Evolutionary conservation across 225 moss, liverwort and hornwort species (phyloP), one percentile per base, ranked within the genome.

Genomic region (Physcomitrium patens): DNA sequence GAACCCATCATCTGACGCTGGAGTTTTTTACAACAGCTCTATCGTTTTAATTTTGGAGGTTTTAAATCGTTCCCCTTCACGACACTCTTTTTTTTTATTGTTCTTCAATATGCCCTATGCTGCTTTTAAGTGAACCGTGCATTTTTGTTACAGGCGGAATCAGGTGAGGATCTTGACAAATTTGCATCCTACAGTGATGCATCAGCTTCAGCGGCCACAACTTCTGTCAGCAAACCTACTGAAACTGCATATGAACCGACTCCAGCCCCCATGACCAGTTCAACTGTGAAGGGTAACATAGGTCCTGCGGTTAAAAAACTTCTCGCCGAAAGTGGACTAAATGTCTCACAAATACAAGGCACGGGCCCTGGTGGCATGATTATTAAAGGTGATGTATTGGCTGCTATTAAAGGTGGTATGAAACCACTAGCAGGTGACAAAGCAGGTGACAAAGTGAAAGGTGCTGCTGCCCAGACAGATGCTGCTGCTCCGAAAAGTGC

Each of bases 301-400:
- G 97, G 97, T 55, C 97, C 97, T 60, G 90, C 97, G 54, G 97
- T 91, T 47, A 93, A 93, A 71, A 89, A 89, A 60, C 87, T 90
- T 60, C 94, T 99, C 73, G 77, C 82, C 58, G 97, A 99, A 86
- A 93, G 83, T 91, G 94, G 97, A 73, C 82, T 99, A 48, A 78
- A 93, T 71, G 83, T 80, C 78, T 87, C 94, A 79, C 89, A 92
- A 78, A 76, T 99, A 71, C 64, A 65, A 66, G 97, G 97, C 24
- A 91, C 97, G 27, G 97, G 97, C 56, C 97, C 97, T 49, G 81
- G 79, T 52, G 97, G 97, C 70, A 91, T 93, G 76, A 78, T 99
- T 73, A 43, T 94, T 57, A 99, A 99, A 85, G 97, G 97, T 76
- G 97, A 99, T 78, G 81, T 94, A 72, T 71, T 99, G 75, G 78